phyloP scores from a whole-genome alignment of 768 basidiomycete genomes.

The Punctularia strigosozonata region DNA sequence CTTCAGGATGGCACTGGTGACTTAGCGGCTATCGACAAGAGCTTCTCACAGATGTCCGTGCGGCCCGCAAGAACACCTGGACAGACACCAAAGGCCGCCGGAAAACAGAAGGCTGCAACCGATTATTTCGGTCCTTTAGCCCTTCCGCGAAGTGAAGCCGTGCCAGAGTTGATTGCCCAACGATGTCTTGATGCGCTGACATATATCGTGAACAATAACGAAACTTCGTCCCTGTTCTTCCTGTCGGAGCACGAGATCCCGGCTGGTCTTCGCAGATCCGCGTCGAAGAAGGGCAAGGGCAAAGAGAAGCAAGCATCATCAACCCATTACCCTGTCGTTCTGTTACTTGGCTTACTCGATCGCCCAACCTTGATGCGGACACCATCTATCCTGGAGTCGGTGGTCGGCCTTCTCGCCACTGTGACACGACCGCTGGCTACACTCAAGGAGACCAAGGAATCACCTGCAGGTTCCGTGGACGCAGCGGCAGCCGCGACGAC shows the following conservation, averaged over 20 bases:
- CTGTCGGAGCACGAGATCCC: slow-evolving; percentile 90
- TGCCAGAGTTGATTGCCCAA: slow-evolving; percentile 89
- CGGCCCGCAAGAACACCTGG: slow-evolving; percentile 41
- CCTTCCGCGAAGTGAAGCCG: slow-evolving; percentile 55
- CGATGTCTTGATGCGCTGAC: slow-evolving; percentile 87
- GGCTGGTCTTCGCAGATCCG: slow-evolving; percentile 54
- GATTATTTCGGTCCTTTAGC: slow-evolving; percentile 41
- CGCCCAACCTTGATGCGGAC: slow-evolving; percentile 78
- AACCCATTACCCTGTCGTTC: slow-evolving; percentile 84
- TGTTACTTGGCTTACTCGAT: slow-evolving; percentile 80
- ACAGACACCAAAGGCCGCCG: slow-evolving; percentile 32
- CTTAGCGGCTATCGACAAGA: slow-evolving; percentile 82
- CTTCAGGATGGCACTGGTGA: slow-evolving; percentile 94
- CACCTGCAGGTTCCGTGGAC: slow-evolving; percentile 7
- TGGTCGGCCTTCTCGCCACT: slow-evolving; percentile 77
- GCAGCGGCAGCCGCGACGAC: slow-evolving; percentile 6
- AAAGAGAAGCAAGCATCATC: slow-evolving; percentile 80
- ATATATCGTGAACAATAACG: slow-evolving; percentile 79
- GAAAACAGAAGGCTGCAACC: slow-evolving; percentile 56
- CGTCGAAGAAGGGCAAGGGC: slow-evolving; percentile 85
- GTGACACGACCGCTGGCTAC: slow-evolving; percentile 76
- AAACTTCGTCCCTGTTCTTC: slow-evolving; percentile 84
- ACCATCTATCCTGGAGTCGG: slow-evolving; percentile 84
- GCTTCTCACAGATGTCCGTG: slow-evolving; percentile 85
- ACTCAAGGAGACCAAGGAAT: slow-evolving; percentile 40